phyloP scores from a whole-genome alignment of 495 filamentous ascomycete genomes.

The Aspergillus kassunensis region DNA sequence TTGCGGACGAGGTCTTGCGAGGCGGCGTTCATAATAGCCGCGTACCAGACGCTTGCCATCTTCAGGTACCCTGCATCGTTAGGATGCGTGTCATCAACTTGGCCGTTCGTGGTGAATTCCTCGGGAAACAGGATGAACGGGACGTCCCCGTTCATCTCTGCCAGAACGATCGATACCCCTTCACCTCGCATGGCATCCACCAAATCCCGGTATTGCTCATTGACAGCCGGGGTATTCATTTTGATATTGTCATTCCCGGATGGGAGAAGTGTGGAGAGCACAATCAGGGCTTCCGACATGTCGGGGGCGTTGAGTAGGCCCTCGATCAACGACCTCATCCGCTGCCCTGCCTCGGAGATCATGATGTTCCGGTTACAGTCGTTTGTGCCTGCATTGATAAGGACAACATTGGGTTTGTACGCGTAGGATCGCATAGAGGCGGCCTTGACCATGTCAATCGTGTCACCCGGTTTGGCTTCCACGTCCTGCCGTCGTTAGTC shows the following conservation, averaged over 20 bases:
- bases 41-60: slow-evolving; percentile 1
- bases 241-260: slow-evolving; percentile 16
- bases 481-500: slow-evolving; percentile 26
- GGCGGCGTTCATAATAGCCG: neutral
- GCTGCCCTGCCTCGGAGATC: slow-evolving; percentile 19
- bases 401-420: slow-evolving; percentile 44
- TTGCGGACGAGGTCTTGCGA: neutral
- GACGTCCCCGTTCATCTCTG: slow-evolving; percentile 48
- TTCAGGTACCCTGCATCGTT: neutral
- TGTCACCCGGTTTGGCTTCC: slow-evolving; percentile 46
- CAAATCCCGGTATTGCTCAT: slow-evolving; percentile 30
- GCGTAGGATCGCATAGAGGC: slow-evolving; percentile 27
- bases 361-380: slow-evolving; percentile 36
- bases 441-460: slow-evolving; percentile 38
- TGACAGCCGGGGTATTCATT: slow-evolving; percentile 27
- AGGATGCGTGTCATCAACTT: too few species aligned
- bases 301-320: slow-evolving; percentile 23
- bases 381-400: slow-evolving; percentile 48
- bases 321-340: slow-evolving; percentile 32
- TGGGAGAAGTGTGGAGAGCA: slow-evolving; percentile 45
- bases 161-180: slow-evolving; percentile 36
- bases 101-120: neutral
- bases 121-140: slow-evolving; percentile 1
- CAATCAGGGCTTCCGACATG: slow-evolving; percentile 37
- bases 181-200: slow-evolving; percentile 22